Percentiles rank a stretch among this genome's conserved stretches.
phyloP scores from a whole-genome alignment of 2,329 filamentous ascomycete genomes.

The Aspergillus versicolor region DNA sequence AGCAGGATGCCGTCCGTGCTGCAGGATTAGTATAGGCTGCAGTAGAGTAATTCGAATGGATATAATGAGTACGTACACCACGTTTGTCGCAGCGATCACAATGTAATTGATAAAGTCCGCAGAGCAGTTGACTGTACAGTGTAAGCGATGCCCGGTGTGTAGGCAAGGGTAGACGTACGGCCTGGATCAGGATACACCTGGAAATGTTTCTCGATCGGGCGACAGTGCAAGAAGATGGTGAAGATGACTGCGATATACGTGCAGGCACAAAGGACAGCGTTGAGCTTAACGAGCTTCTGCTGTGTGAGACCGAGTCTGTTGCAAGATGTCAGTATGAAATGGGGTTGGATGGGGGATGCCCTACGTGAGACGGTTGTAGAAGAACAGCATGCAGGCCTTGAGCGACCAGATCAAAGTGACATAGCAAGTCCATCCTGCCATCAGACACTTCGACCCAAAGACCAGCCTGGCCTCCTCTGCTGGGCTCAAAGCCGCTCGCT shows the following conservation, averaged over 20 bases:
- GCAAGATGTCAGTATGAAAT: not conserved
- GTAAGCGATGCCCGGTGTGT: not conserved
- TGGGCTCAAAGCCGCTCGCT: slow-evolving; percentile 30
- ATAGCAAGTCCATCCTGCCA: slow-evolving; percentile 45
- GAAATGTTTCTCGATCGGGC: slow-evolving; percentile 41
- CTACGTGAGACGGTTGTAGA: slow-evolving; percentile 46
- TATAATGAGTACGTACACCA: slow-evolving; percentile 27
- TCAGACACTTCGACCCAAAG: slow-evolving; percentile 35
- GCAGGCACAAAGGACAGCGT: slow-evolving; percentile 27
- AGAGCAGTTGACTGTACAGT: slow-evolving; percentile 27
- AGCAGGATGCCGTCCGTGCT: slow-evolving; percentile 45
- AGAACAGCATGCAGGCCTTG: slow-evolving; percentile 46
- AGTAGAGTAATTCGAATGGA: too few species aligned
- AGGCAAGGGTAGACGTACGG: slow-evolving; percentile 19
- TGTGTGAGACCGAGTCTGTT: slow-evolving; percentile 38
- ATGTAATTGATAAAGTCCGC: slow-evolving; percentile 40
- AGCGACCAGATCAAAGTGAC: slow-evolving; percentile 45
- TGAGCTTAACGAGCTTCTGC: slow-evolving; percentile 40
- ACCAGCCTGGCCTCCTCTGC: slow-evolving; percentile 28
- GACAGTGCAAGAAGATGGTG: slow-evolving; percentile 39
- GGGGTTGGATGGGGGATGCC: slow-evolving; percentile 1
- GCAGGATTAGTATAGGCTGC: not conserved
- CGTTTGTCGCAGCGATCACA: slow-evolving; percentile 38
- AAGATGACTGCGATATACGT: slow-evolving; percentile 36
- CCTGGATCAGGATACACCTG: slow-evolving; percentile 45